Percentiles rank a stretch among this genome's conserved stretches.
These are phyloP conservation scores for Allium cepa DNA, from an alignment of 106 monocot species.

Conservation along the genomic window DNA sequence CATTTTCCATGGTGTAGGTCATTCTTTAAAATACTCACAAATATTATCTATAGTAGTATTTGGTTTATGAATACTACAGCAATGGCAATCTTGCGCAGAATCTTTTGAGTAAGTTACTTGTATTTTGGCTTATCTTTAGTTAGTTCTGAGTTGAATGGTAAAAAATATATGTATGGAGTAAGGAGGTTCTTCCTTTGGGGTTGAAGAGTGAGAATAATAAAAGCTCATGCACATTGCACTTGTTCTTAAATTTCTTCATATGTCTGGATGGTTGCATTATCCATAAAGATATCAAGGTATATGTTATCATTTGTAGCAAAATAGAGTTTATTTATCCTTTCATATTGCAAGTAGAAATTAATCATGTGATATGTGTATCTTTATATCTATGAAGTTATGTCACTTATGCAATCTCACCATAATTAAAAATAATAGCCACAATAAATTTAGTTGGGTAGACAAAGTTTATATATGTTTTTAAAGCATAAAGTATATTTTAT, in stretches of 20 bases:
- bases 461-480: too few species aligned
- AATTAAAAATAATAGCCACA: too few species aligned
- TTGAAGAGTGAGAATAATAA: slow-evolving; percentile 28
- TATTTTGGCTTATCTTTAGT: not conserved
- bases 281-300: slow-evolving; percentile 45
- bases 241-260: slow-evolving; percentile 36
- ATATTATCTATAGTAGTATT: too few species aligned
- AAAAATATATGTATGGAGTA: slow-evolving; percentile 13
- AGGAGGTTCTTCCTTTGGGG: slow-evolving; percentile 28
- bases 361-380: not conserved
- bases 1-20: too few species aligned
- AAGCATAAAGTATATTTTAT: too few species aligned
- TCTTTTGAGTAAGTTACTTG: slow-evolving; percentile 21
- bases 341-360: not conserved
- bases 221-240: slow-evolving; percentile 28
- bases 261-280: slow-evolving; percentile 44
- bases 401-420: too few species aligned
- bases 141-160: not conserved
- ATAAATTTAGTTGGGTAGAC: too few species aligned
- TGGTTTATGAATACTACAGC: slow-evolving; percentile 34
- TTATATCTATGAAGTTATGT: not conserved
- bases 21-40: too few species aligned
- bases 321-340: not conserved
- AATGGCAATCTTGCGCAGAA: slow-evolving; percentile 37
- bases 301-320: not conserved